Base-by-base conservation (phyloP, 2,329 filamentous ascomycete genomes). In the Polytolypa hystricis region DNA sequence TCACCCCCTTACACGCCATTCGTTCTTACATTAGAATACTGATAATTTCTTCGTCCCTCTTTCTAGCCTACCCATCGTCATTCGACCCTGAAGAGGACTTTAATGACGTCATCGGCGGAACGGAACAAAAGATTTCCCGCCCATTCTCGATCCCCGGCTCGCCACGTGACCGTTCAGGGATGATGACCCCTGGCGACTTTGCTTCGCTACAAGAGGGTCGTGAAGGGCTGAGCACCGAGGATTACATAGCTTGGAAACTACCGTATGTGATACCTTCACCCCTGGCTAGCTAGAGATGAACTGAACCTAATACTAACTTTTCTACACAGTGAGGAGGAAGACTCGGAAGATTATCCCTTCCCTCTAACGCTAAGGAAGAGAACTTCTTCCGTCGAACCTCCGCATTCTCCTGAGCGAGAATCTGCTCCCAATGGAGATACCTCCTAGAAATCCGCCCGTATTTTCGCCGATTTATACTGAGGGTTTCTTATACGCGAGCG, bases 121-220 rank as follows among this genome's bases (percentile, higher is more conserved):
- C 85, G 3, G 89, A 95, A 51, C 81, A 87, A 56, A 98, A 96
- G 78, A 87, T 98, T 54, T 89, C 86, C 8, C 74, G 91, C 33
- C 91, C 91, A 5, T 79, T 96, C 62, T 95, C 86, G 2, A 86
- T 93, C 34, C 91, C 91, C 2, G 91, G 91, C 6, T 94, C 86
- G 12, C 91, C 91, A 7, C 74, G 87, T 43, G 87, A 94, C 56
- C 76, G 86, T 21, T 81, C 81, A 29, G 91, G 91, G 37, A 94
- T 95, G 86, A 96, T 98, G 91, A 98, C 91, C 1, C 91, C 91
- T 5, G 91, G 91, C 31, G 91, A 98, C 61, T 96, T 96, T 70
- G 91, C 86, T 18, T 94, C 85, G 49, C 68, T 98, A 38, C 91
- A 96, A 62, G 91, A 98, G 62, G 85, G 86, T 30, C 81, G 81